A percentile compares a stretch with the other conserved stretches of the same genome.
phyloP scores from a whole-genome alignment of 163 green algal genomes.

The Scenedesmus sp. region DNA sequence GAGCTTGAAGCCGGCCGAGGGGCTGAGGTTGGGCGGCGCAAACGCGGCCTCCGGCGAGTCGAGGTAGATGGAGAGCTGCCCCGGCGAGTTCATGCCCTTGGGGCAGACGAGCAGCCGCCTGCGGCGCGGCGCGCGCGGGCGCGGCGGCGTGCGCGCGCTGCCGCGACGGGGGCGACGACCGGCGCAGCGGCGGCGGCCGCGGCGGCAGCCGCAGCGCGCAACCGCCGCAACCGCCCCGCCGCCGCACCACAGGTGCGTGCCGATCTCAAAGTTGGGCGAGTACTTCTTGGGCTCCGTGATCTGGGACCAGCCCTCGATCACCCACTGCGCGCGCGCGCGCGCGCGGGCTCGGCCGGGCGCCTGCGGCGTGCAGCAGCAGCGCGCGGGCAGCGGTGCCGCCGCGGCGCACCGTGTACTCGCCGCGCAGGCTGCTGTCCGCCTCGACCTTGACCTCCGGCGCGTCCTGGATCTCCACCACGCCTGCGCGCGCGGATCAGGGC shows the following conservation, averaged over 20 bases:
- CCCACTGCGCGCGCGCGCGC: constrained; percentile 52
- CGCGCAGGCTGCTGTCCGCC: not conserved
- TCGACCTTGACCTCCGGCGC: not conserved
- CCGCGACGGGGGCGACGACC: not conserved
- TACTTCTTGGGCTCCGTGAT: constrained; percentile 54
- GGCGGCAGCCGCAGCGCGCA: not conserved
- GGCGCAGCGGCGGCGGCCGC: not conserved
- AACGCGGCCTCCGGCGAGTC: constrained; percentile 72
- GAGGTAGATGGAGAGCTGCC: constrained; percentile 77
- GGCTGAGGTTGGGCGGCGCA: constrained; percentile 59
- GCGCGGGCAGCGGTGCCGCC: no score
- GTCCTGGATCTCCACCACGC: constrained; percentile 39
- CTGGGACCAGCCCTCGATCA: constrained; percentile 52
- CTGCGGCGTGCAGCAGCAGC: not conserved
- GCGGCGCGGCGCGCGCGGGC: not conserved
- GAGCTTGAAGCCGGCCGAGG: constrained; percentile 77
- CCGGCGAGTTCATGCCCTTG: constrained; percentile 59
- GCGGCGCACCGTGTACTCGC: no score
- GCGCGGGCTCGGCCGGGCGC: not conserved
- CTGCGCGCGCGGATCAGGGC: constrained; percentile 10
- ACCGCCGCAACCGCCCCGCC: not conserved
- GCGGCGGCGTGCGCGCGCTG: not conserved
- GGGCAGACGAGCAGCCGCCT: constrained; percentile 86
- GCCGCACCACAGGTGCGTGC: constrained; percentile 67
- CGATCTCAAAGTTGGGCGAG: constrained; percentile 69